Base-by-base conservation (phyloP, 2,329 filamentous ascomycete genomes). In the Dryadomyces quercivorus region DNA sequence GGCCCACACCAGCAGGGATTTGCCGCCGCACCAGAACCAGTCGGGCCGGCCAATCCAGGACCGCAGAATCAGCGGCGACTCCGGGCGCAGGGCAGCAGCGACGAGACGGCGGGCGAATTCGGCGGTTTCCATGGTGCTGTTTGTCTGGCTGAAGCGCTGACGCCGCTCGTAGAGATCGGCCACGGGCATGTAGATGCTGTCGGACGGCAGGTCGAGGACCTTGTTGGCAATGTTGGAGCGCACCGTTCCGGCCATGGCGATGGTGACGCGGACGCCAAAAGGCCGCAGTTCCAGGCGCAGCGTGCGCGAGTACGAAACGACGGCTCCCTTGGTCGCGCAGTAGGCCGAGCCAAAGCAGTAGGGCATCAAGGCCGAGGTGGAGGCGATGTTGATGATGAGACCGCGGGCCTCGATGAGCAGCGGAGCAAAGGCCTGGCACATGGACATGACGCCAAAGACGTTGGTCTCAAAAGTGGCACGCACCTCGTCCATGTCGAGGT, bases 391-490 rank as follows among this genome's bases (percentile, higher is more conserved):
- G 66, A 80, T 64, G 62, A 81, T 72, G 10, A 80, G 68, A 0
- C 78, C 77, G 22, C 68, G 69, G 0, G 75, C 68, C 16, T 70
- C 64, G 51, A 80, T 75, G 22, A 81, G 71, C 46, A 74, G 70
- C 53, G 69, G 67, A 12, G 70, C 64, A 60, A 80, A 80, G 34
- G 71, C 68, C 60, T 76, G 69, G 52, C 72, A 72, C 69, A 77
- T 77, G 62, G 74, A 70, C 75, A 81, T 80, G 59, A 76, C 71
- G 45, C 74, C 74, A 57, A 81, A 78, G 44, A 81, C 75, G 59
- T 81, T 81, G 59, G 75, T 73, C 63, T 80, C 77, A 53, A 77
- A 80, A 2, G 75, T 77, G 56, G 68, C 63, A 56, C 76, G 76
- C 5, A 77, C 75, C 51, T 78, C 76, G 52, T 73, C 70, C 8